Conservation (phyloP, 371 early-diverging fungal genomes). For the Fennellomyces sp. region DNA sequence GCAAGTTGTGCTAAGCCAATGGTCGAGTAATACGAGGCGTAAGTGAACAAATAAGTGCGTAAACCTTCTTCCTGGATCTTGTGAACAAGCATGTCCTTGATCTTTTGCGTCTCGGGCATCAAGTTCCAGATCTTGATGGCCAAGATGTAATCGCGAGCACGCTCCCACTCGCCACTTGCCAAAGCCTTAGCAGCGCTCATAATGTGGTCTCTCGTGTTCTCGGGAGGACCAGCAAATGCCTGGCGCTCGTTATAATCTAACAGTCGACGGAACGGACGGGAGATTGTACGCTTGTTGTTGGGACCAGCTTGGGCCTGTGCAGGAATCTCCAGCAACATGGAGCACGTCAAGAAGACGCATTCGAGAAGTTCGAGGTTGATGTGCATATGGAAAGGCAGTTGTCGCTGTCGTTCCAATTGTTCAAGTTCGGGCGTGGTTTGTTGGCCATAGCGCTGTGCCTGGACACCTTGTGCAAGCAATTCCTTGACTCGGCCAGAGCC, state of each 20-base stretch:
- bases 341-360: constrained; percentile 92
- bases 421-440: constrained; percentile 85
- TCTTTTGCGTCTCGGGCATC: constrained; percentile 76
- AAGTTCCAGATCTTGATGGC: constrained; percentile 96
- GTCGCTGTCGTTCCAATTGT: constrained; percentile 88
- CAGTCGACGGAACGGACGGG: constrained; percentile 92
- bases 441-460: constrained; percentile 71
- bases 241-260: constrained; percentile 95
- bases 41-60: constrained; percentile 94
- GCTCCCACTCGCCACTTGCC: constrained; percentile 93
- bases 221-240: constrained; percentile 95
- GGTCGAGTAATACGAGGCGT: constrained; percentile 87
- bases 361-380: constrained; percentile 98
- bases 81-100: constrained; percentile 86
- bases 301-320: constrained; percentile 89
- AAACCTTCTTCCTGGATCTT: constrained; percentile 96
- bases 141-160: constrained; percentile 79
- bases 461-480: constrained; percentile 92
- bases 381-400: constrained; percentile 98
- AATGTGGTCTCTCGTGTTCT: constrained; percentile 97
- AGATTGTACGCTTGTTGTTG: constrained; percentile 81
- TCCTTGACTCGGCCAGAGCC: constrained; percentile 90
- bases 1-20: constrained; percentile 82
- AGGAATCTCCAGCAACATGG: constrained; percentile 97
- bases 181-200: constrained; percentile 96